Conservation (phyloP, 2,329 filamentous ascomycete genomes). For the Ophiostoma sp. region DNA sequence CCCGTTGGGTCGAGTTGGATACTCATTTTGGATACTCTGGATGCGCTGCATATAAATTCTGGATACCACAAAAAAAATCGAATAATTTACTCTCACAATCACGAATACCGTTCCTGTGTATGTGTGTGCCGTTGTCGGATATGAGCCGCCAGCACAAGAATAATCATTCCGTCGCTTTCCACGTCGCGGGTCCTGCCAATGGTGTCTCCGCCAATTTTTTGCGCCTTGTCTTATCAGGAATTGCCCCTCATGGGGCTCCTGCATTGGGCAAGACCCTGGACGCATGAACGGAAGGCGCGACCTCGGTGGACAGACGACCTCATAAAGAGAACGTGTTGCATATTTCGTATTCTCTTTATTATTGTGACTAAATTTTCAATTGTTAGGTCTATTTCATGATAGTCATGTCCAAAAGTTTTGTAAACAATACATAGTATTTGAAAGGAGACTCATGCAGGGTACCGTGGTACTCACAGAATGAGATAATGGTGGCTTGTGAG, state of each 20-base stretch:
- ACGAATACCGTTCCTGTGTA: too few relatives aligned
- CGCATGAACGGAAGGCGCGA: constrained; percentile 2
- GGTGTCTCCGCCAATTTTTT: background rate
- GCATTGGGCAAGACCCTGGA: background rate
- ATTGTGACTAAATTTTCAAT: too few relatives aligned
- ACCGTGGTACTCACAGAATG: too few relatives aligned
- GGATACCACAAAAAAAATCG: constrained; percentile 15
- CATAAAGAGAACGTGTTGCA: background rate
- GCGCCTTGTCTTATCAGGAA: constrained; percentile 12
- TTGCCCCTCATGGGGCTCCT: background rate
- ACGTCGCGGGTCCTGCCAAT: background rate
- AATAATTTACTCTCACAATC: constrained; percentile 4
- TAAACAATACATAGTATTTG: background rate
- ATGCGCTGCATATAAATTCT: background rate
- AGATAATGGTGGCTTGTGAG: too few relatives aligned
- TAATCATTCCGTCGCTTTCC: background rate
- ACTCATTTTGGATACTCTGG: background rate
- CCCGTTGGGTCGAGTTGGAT: background rate
- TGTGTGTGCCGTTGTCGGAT: background rate
- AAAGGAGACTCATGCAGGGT: background rate
- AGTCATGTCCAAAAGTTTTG: too few relatives aligned
- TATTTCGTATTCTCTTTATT: background rate
- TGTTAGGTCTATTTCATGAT: too few relatives aligned
- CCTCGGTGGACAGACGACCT: background rate
- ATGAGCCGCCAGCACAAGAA: background rate